A percentile compares a stretch with the other conserved stretches of the same genome.
Conservation (phyloP, 2,329 filamentous ascomycete genomes). For the Epichloe glyceriae region DNA sequence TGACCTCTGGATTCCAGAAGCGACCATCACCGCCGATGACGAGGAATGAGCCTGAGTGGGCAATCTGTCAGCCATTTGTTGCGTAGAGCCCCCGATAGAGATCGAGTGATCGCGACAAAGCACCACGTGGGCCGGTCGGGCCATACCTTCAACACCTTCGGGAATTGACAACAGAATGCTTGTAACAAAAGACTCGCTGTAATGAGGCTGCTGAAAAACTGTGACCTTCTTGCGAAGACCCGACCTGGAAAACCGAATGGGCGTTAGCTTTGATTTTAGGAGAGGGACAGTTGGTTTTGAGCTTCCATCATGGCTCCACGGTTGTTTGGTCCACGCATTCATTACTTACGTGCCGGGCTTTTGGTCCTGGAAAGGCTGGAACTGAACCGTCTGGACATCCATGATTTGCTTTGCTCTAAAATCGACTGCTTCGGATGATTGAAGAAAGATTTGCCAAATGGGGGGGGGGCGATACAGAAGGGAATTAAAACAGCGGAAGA, state of each 20-base stretch:
- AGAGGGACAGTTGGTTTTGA: background rate
- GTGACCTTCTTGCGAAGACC: slow-evolving; percentile 98
- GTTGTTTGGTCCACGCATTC: slow-evolving; percentile 4
- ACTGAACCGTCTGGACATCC: slow-evolving; percentile 62
- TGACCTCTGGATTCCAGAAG: slow-evolving; percentile 93
- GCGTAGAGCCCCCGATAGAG: background rate
- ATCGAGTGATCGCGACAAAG: background rate
- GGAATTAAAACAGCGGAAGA: background rate
- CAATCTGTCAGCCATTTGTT: background rate
- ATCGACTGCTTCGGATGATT: background rate
- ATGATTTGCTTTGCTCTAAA: slow-evolving; percentile 35
- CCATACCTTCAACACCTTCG: slow-evolving; percentile 67
- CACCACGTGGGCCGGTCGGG: background rate
- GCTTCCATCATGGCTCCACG: background rate
- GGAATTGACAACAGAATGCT: slow-evolving; percentile 94
- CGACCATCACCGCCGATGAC: slow-evolving; percentile 96
- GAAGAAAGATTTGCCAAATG: background rate
- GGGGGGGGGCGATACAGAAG: too few relatives aligned
- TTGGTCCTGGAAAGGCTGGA: slow-evolving; percentile 85
- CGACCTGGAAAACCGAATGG: slow-evolving; percentile 44
- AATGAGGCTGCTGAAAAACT: slow-evolving; percentile 89
- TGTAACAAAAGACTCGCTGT: slow-evolving; percentile 90
- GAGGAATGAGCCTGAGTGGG: slow-evolving; percentile 53
- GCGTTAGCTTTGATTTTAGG: background rate
- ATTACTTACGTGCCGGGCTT: slow-evolving; percentile 92